Evolutionary conservation across 1,284 basidiomycete species (phyloP).

Genomic region (Ceratobasidium papillatum): DNA sequence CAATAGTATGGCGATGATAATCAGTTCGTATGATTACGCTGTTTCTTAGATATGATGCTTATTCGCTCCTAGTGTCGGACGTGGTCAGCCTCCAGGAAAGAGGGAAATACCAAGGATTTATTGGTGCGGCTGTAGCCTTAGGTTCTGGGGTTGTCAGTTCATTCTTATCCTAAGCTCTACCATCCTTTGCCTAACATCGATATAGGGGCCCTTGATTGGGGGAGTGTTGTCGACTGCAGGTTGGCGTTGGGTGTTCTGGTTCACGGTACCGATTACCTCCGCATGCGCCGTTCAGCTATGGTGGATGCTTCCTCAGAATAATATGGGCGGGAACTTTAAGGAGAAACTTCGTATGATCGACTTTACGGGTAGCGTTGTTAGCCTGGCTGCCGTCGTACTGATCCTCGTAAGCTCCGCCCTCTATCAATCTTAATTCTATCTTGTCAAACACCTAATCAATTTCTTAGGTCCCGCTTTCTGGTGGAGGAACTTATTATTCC

Average conservation of each 20-base stretch:
- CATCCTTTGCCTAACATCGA: background rate
- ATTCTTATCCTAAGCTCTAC: background rate
- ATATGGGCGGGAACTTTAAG: conserved; percentile 28
- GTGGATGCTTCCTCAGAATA: conserved; percentile 38
- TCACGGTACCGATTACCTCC: conserved; percentile 24
- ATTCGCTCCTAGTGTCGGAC: conserved; percentile 57
- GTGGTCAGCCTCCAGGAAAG: conserved; percentile 79
- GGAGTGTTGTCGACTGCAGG: conserved; percentile 34
- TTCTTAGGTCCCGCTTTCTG: conserved; percentile 30
- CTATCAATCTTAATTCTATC: background rate
- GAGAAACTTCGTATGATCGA: conserved; percentile 29
- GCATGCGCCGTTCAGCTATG: conserved; percentile 29
- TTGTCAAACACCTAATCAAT: background rate
- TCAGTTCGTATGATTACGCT: background rate
- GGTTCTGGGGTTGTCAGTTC: conserved; percentile 32
- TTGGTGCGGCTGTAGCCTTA: conserved; percentile 61
- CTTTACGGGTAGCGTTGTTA: conserved; percentile 31
- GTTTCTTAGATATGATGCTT: background rate
- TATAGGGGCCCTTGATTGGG: conserved; percentile 30
- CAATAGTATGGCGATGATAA: conserved; percentile 38
- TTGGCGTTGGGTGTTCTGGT: conserved; percentile 41
- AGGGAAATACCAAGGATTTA: conserved; percentile 74
- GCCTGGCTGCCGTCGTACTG: conserved; percentile 19
- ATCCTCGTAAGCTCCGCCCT: conserved; percentile 22
- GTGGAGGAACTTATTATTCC: conserved; percentile 36